Conservation (phyloP, 345 rosid genomes). For the Eucalyptus urophylla region DNA sequence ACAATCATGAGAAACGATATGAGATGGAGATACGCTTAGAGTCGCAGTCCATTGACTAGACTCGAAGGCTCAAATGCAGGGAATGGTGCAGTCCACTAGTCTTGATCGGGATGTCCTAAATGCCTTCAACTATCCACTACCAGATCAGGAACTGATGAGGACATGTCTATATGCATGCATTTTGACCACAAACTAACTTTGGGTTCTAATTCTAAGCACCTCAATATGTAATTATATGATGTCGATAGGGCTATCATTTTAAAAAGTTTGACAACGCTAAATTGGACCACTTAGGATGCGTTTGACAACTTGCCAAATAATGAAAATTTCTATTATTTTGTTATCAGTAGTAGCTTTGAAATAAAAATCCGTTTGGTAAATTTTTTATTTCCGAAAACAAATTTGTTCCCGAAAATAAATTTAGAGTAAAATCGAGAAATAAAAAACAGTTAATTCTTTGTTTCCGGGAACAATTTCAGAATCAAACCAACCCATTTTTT, state of each 20-base stretch:
- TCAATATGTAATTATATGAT: not conserved
- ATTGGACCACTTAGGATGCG: not conserved
- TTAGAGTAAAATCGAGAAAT: too few species aligned
- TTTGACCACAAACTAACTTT: not conserved
- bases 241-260: not conserved
- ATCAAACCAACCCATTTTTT: too few species aligned
- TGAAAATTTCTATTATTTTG: too few species aligned
- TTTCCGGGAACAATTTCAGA: rapidly evolving
- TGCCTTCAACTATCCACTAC: not conserved
- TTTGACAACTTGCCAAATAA: too few species aligned
- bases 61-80: not conserved
- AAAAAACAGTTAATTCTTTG: too few species aligned
- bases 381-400: too few species aligned
- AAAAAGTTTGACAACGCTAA: not conserved
- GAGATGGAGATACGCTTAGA: not conserved
- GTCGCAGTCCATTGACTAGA: not conserved
- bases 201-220: not conserved
- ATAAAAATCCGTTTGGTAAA: too few species aligned
- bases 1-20: not conserved
- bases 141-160: not conserved
- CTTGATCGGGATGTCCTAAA: not conserved
- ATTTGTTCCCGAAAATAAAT: too few species aligned
- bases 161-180: not conserved
- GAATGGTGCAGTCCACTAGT: not conserved
- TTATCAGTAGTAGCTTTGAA: rapidly evolving